Base-by-base conservation (phyloP, 495 filamentous ascomycete genomes). In the Parachaetomium inaequale region DNA sequence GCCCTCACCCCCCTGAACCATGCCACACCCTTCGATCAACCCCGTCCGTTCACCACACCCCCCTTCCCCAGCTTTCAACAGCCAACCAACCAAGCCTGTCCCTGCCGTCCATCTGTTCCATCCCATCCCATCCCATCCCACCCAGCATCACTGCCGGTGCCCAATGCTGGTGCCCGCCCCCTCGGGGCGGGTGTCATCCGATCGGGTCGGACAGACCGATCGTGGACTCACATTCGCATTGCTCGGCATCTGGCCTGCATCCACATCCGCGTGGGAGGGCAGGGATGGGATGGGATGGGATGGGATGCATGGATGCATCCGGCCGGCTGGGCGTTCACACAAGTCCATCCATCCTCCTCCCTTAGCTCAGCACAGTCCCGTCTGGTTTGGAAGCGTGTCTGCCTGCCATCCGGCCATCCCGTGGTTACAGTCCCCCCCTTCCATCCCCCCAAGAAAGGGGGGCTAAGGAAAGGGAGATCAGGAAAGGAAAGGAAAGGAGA, bases 201-300 rank as follows among this genome's bases (percentile, higher is more conserved):
- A 57, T 45, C 54, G 5, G 38, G 47, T 58, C 38, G 21, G 38
- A 58, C 29, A 45, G 55, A 21, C 4, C 36, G 56, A 40, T 59
- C 31, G n/a, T n/a, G n/a, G n/a, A n/a, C n/a, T n/a, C 10, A 32
- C 43, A 38, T 43, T 17, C 32, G 53, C 53, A 56, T 59, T 49
- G 56, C 32, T 51, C 45, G 56, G 45, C 12, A 50, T 23, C 43
- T 15, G 45, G 31, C 5, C 17, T 26, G 46, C 43, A 25, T 51
- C 43, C 56, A 50, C 56, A 57, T 63, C 55, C 61, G 61, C 61
- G 42, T 58, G 56, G 56, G 11, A 36, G 21, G 28, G 12, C 40
- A 46, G n/a, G n/a, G n/a, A n/a, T n/a, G n/a, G n/a, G n/a, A n/a
- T n/a, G n/a, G n/a, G n/a, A n/a, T n/a, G n/a, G n/a, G n/a, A n/a